Evolutionary conservation across 2,329 filamentous ascomycete species (phyloP).

Genomic region (Pleoardoris graminearum): DNA sequence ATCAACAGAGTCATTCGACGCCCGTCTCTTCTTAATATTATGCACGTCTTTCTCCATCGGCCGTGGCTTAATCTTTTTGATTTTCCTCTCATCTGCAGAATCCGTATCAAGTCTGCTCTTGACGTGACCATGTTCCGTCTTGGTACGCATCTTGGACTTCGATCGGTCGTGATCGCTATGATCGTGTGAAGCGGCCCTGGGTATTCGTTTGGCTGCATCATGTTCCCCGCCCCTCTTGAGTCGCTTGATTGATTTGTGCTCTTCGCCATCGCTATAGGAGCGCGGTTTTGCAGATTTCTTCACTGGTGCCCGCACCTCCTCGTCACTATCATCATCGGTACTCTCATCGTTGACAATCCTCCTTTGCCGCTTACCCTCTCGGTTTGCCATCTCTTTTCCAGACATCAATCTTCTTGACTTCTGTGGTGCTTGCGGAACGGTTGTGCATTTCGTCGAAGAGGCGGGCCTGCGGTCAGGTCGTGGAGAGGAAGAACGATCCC

Average conservation of each 20-base stretch:
- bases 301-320: constrained; percentile 42
- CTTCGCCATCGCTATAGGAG: constrained; percentile 42
- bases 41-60: constrained; percentile 30
- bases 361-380: constrained; percentile 38
- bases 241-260: constrained; percentile 39
- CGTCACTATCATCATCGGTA: constrained; percentile 43
- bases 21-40: constrained; percentile 36
- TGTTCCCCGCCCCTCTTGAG: constrained; percentile 38
- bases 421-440: constrained; percentile 27
- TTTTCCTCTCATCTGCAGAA: constrained; percentile 41
- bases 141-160: constrained; percentile 35
- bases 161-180: constrained; percentile 34
- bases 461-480: constrained; percentile 33
- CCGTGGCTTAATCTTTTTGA: constrained; percentile 40
- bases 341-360: constrained; percentile 40
- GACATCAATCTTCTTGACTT: constrained; percentile 42
- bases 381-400: constrained; percentile 42
- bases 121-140: constrained; percentile 27
- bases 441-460: constrained; percentile 26
- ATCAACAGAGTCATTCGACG: constrained; percentile 38
- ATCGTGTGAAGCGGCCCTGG: constrained; percentile 31
- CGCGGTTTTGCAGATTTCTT: constrained; percentile 37
- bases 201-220: constrained; percentile 28
- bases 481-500: constrained; percentile 42
- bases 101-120: constrained; percentile 42